phyloP scores from a whole-genome alignment of 1,139 yeast species.

The Scheffersomyces segobiensis region DNA sequence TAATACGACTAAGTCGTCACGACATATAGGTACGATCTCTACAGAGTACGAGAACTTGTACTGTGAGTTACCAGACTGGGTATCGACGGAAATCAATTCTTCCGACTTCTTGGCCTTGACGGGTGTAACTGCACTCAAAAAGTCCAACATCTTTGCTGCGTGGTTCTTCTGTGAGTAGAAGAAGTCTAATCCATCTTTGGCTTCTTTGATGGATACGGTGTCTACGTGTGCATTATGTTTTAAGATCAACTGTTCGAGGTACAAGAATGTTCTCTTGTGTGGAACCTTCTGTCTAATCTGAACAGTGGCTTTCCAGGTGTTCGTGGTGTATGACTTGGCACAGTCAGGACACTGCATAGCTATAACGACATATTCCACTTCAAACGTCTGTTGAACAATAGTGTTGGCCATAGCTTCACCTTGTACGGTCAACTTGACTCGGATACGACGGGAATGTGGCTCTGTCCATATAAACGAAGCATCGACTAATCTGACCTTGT shows the following conservation, averaged over 20 bases:
- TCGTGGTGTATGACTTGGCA: constrained; percentile 92
- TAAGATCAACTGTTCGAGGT: constrained; percentile 90
- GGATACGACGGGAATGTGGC: constrained; percentile 95
- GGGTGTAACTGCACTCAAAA: constrained; percentile 86
- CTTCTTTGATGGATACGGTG: constrained; percentile 89
- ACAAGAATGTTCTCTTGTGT: constrained; percentile 93
- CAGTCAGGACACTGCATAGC: constrained; percentile 99
- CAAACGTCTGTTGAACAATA: constrained; percentile 91
- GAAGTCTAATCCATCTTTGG: constrained; percentile 93
- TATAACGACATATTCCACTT: constrained; percentile 88
- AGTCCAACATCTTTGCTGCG: constrained; percentile 92
- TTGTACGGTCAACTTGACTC: constrained; percentile 89
- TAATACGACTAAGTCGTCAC: constrained; percentile 90
- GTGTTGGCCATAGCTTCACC: constrained; percentile 95
- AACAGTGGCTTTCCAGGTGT: constrained; percentile 97
- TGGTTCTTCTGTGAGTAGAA: constrained; percentile 86
- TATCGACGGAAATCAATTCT: constrained; percentile 89
- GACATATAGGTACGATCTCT: constrained; percentile 96
- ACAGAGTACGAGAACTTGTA: constrained; percentile 92
- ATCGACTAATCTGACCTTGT: constrained; percentile 85
- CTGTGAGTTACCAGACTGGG: constrained; percentile 83
- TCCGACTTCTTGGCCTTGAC: constrained; percentile 81
- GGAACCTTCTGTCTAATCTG: constrained; percentile 97
- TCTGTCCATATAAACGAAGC: constrained; percentile 98
- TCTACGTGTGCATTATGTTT: constrained; percentile 94